Conservation (phyloP, 192 early-diverging fungal species). For the Mortierella antarctica region DNA sequence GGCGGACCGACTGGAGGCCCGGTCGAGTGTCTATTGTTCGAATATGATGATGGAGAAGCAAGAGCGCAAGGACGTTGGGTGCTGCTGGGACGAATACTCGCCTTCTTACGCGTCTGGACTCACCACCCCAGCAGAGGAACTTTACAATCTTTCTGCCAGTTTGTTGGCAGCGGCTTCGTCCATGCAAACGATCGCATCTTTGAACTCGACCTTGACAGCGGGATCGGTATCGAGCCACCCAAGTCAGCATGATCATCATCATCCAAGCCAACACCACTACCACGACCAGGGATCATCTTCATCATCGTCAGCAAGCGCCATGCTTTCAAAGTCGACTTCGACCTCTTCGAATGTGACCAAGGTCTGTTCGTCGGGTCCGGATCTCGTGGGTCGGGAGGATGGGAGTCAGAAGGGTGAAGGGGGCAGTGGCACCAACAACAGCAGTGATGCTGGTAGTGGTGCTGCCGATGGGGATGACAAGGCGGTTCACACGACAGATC, state of each 20-base stretch:
- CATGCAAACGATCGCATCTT: slow-evolving; percentile 27
- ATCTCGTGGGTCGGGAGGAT: neutral
- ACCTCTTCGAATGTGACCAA: slow-evolving; percentile 7
- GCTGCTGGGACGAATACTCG: slow-evolving; percentile 42
- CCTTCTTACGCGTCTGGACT: too few species aligned
- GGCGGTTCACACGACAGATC: neutral
- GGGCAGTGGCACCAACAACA: neutral
- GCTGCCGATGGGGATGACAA: too few species aligned
- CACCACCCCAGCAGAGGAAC: slow-evolving; percentile 22
- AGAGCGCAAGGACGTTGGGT: slow-evolving; percentile 36
- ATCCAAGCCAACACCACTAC: neutral
- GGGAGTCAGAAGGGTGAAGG: too few species aligned
- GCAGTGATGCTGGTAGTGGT: neutral
- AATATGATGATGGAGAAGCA: slow-evolving; percentile 48
- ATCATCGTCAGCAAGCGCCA: neutral
- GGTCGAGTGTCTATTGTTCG: slow-evolving; percentile 34
- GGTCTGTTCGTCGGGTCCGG: neutral
- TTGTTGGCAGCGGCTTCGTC: slow-evolving; percentile 17
- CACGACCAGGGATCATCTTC: neutral
- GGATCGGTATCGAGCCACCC: neutral
- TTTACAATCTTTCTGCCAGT: slow-evolving; percentile 14
- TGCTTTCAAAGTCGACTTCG: neutral
- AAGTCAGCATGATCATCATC: neutral
- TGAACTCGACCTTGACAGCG: neutral
- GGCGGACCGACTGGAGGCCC: slow-evolving; percentile 41